Conservation (phyloP, 768 basidiomycete genomes). For the Boletus pseudopeckii region DNA sequence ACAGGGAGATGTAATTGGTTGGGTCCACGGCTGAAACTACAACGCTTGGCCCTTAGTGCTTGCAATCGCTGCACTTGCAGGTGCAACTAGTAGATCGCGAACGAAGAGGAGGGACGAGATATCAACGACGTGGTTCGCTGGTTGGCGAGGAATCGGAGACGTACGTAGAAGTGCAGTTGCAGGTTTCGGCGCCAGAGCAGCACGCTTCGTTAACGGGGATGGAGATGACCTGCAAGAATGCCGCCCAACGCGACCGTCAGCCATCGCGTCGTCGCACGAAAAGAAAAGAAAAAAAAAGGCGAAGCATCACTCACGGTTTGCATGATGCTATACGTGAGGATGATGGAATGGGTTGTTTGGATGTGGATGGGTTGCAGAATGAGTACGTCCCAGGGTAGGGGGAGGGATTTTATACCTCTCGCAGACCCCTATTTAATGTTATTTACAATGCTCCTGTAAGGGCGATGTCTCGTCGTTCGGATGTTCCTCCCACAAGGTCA, state of each 20-base stretch:
- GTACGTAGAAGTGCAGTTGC: conserved; percentile 8
- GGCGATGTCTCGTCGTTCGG: background rate
- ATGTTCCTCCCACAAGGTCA: background rate
- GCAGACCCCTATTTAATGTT: background rate
- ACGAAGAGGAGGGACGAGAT: too few species aligned
- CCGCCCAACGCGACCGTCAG: background rate
- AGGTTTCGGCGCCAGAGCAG: conserved; percentile 3
- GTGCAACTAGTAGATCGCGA: conserved; percentile 3
- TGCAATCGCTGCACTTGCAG: conserved; percentile 17
- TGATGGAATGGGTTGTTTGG: conserved; percentile 1
- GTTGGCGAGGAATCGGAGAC: background rate
- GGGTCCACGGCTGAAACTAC: background rate
- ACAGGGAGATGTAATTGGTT: background rate
- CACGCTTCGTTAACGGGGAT: conserved; percentile 13
- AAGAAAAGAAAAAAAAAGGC: background rate
- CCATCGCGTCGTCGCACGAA: background rate
- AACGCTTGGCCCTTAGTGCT: background rate
- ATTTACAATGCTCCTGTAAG: background rate
- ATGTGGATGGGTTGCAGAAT: background rate
- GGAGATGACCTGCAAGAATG: conserved; percentile 1
- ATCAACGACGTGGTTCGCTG: background rate
- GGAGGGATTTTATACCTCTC: conserved; percentile 1
- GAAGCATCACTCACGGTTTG: conserved; percentile 16
- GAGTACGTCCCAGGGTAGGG: background rate
- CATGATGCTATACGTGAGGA: conserved; percentile 7